Evolutionary conservation across 306 rosid genomes (phyloP).

Genomic region (Luffa acutangula): DNA sequence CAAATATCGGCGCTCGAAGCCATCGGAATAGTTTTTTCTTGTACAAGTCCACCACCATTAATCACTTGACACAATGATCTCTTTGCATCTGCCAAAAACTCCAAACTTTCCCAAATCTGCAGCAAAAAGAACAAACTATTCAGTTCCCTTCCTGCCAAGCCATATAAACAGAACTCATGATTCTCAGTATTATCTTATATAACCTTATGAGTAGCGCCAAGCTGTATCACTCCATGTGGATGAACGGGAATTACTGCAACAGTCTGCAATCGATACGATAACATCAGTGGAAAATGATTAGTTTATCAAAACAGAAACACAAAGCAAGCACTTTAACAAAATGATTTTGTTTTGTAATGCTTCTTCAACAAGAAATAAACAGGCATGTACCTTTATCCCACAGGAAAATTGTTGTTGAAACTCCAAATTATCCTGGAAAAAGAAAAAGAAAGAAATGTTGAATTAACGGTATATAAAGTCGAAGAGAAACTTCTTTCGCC

Average conservation of each 20-base stretch:
- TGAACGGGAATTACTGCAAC: constrained; percentile 48
- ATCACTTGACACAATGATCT: constrained; percentile 32
- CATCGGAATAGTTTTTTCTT: constrained; percentile 16
- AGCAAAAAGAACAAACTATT: constrained; percentile 12
- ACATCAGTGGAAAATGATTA: background rate
- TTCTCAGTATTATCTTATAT: background rate
- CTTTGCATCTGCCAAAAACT: constrained; percentile 42
- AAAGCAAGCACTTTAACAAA: background rate
- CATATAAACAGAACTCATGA: background rate
- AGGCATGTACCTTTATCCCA: constrained; percentile 62
- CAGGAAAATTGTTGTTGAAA: constrained; percentile 42
- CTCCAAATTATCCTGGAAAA: constrained; percentile 37
- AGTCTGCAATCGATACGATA: constrained; percentile 33
- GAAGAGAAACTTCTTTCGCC: background rate
- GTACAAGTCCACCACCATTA: constrained; percentile 9
- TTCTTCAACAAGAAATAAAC: background rate
- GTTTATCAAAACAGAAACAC: background rate
- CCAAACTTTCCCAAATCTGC: constrained; percentile 45
- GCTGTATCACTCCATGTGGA: constrained; percentile 50
- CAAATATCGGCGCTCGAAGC: constrained; percentile 24
- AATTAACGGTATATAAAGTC: constrained; percentile 6
- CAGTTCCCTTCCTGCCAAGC: background rate
- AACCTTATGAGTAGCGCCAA: constrained; percentile 76
- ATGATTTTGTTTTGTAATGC: background rate
- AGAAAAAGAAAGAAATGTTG: background rate